Percentiles rank a stretch among this genome's conserved stretches.
Conservation (phyloP, 1,284 basidiomycete genomes). For the Cutaneotrichosporon dermatis region DNA sequence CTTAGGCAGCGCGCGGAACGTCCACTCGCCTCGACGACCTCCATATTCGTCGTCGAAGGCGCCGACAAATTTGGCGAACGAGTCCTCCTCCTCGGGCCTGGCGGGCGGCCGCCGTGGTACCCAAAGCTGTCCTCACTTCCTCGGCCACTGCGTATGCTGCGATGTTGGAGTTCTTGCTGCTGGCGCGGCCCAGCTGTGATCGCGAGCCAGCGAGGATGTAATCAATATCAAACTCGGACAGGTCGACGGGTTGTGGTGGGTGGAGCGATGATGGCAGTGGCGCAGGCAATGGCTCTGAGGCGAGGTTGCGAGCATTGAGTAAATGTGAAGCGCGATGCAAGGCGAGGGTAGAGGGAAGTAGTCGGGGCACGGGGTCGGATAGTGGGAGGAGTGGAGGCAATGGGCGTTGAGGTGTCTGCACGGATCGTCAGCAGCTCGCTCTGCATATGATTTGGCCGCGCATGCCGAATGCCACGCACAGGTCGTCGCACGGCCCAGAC, state of each 20-base stretch:
- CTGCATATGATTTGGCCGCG: too few species aligned
- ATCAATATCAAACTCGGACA: slow-evolving; percentile 51
- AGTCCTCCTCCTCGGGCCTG: slow-evolving; percentile 45
- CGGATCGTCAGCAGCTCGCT: neutral
- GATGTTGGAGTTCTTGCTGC: slow-evolving; percentile 7
- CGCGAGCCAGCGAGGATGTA: slow-evolving; percentile 49
- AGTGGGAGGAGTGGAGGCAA: slow-evolving; percentile 46
- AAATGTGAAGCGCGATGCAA: slow-evolving; percentile 48
- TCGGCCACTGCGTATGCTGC: slow-evolving; percentile 7
- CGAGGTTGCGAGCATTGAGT: slow-evolving; percentile 42
- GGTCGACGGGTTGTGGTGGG: slow-evolving; percentile 47
- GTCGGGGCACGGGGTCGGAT: slow-evolving; percentile 48
- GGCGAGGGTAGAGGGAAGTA: slow-evolving; percentile 45
- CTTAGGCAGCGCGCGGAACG: slow-evolving; percentile 39
- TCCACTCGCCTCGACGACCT: slow-evolving; percentile 50
- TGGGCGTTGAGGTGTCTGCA: slow-evolving; percentile 27
- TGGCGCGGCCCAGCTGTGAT: slow-evolving; percentile 31
- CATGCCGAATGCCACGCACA: too few species aligned
- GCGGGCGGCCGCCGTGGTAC: neutral
- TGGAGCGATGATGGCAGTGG: slow-evolving; percentile 47
- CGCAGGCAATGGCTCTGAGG: slow-evolving; percentile 46
- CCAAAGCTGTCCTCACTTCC: neutral
- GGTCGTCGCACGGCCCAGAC: too few species aligned
- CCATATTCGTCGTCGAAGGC: slow-evolving; percentile 51
- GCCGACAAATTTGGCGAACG: slow-evolving; percentile 51